Conservation (phyloP, 176 grass and related monocot genomes). For the Carex kokanica region DNA sequence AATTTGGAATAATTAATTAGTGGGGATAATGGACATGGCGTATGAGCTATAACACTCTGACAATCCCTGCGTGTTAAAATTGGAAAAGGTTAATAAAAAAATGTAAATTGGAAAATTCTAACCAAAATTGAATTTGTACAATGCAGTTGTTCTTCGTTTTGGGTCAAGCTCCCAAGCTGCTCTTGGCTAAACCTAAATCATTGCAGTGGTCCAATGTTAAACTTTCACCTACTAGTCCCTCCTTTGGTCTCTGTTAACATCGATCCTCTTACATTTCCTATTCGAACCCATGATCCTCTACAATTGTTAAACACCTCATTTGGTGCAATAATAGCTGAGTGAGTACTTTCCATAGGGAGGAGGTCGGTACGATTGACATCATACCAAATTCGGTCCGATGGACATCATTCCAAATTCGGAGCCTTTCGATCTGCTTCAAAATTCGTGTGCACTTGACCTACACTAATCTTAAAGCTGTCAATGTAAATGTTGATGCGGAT, state of each 20-base stretch:
- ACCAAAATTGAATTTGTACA: neutral
- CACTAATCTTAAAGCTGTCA: no score
- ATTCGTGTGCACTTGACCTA: no score
- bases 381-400: no score
- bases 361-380: no score
- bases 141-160: neutral
- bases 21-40: conserved; percentile 15
- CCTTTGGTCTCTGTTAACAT: neutral
- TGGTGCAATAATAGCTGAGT: neutral
- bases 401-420: no score
- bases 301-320: neutral
- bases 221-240: conserved; percentile 19
- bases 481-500: no score
- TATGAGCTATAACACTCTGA: neutral
- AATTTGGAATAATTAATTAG: conserved; percentile 9
- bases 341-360: neutral
- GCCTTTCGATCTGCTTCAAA: no score
- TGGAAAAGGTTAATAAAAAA: neutral
- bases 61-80: neutral
- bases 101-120: conserved; percentile 2
- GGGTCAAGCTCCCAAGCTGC: neutral
- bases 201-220: conserved; percentile 8
- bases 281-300: neutral
- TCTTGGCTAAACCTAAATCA: neutral
- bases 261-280: conserved; percentile 18